Conservation (phyloP, 2,329 filamentous ascomycete genomes). For the Penicillium sp. region DNA sequence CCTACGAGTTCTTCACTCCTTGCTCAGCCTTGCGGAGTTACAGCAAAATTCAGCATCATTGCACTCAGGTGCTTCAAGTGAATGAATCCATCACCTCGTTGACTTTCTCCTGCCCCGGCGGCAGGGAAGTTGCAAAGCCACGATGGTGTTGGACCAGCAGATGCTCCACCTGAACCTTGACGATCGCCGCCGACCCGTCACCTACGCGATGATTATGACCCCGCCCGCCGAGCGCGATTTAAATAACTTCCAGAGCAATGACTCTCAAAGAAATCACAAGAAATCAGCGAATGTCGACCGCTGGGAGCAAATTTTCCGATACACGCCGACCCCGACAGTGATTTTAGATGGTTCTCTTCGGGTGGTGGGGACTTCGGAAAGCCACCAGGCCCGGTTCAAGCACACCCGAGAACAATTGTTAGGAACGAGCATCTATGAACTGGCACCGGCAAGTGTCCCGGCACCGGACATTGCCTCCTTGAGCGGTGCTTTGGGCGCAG, state of each 20-base stretch:
- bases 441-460: slow-evolving; percentile 35
- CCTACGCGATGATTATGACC: slow-evolving; percentile 21
- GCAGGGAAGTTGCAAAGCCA: slow-evolving; percentile 3
- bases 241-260: not conserved
- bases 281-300: not conserved
- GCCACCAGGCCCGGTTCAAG: slow-evolving; percentile 39
- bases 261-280: not conserved
- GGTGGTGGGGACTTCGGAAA: slow-evolving; percentile 48
- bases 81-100: not conserved
- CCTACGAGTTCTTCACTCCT: not conserved
- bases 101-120: slow-evolving; percentile 4
- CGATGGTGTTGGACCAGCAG: slow-evolving; percentile 23
- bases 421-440: slow-evolving; percentile 41
- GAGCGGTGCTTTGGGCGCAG: slow-evolving; percentile 38
- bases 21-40: not conserved
- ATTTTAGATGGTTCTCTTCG: slow-evolving; percentile 38
- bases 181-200: slow-evolving; percentile 18
- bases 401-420: slow-evolving; percentile 36
- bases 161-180: slow-evolving; percentile 25
- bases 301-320: slow-evolving; percentile 28
- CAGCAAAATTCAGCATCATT: not conserved
- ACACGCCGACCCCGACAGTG: slow-evolving; percentile 40
- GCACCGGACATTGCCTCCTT: slow-evolving; percentile 38
- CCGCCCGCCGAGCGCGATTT: slow-evolving; percentile 25
- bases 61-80: not conserved